A percentile compares a stretch with the other conserved stretches of the same genome.
Conservation (phyloP, 1,139 yeast genomes). For the Taphrina pruni region DNA sequence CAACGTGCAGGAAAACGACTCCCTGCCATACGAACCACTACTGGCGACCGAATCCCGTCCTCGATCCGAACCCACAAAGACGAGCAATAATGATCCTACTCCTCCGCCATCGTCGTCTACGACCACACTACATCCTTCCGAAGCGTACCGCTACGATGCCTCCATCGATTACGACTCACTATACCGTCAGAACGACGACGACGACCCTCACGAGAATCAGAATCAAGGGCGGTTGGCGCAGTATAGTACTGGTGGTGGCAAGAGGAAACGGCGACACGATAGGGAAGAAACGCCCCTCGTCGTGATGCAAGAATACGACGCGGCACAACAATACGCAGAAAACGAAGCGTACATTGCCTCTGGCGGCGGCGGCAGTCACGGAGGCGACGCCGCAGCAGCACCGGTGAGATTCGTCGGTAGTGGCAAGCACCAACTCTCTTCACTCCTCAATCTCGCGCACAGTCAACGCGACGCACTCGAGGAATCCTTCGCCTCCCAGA, state of each 20-base stretch:
- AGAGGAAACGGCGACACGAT: neutral
- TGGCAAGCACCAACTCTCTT: slow-evolving; percentile 42
- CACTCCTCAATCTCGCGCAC: slow-evolving; percentile 39
- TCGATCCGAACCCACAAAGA: neutral
- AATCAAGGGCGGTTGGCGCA: too few species aligned
- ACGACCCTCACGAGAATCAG: too few species aligned
- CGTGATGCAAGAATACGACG: slow-evolving; percentile 28
- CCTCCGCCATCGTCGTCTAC: neutral
- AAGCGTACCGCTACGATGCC: slow-evolving; percentile 16
- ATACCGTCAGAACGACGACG: neutral
- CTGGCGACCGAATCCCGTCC: slow-evolving; percentile 32
- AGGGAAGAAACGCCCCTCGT: slow-evolving; percentile 1
- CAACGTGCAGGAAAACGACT: neutral
- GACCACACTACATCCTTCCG: slow-evolving; percentile 2
- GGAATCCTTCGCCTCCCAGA: slow-evolving; percentile 38
- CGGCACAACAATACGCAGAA: slow-evolving; percentile 13
- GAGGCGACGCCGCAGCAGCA: neutral
- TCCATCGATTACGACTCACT: slow-evolving; percentile 1
- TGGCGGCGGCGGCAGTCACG: neutral
- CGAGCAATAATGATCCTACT: neutral
- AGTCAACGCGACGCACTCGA: slow-evolving; percentile 42
- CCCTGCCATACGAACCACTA: slow-evolving; percentile 9
- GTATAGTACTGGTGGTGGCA: neutral
- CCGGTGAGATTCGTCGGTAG: slow-evolving; percentile 40
- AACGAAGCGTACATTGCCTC: slow-evolving; percentile 22